Percentiles rank a stretch among this genome's conserved stretches.
Evolutionary conservation across 108 stramenopile species (phyloP).

Genomic region (Parietichytrium sp.): DNA sequence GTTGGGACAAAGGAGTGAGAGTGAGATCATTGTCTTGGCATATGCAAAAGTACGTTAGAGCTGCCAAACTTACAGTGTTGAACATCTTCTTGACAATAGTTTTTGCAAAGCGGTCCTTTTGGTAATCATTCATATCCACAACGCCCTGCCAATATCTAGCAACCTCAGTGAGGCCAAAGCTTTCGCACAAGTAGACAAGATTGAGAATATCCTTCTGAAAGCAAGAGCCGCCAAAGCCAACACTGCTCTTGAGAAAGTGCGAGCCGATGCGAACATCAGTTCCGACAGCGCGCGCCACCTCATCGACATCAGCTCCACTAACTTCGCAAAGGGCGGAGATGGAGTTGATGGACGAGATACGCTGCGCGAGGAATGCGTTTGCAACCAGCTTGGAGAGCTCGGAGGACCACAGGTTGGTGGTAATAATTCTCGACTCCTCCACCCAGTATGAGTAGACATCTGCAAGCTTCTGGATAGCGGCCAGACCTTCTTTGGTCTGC

Average conservation of each 20-base stretch:
- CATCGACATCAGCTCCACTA: constrained; percentile 91
- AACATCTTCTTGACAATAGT: constrained; percentile 94
- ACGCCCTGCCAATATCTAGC: constrained; percentile 99
- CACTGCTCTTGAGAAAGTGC: constrained; percentile 91
- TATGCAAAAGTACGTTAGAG: too few relatives aligned
- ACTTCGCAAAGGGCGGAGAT: constrained; percentile 98
- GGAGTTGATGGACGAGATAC: constrained; percentile 97
- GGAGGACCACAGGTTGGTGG: constrained; percentile 97
- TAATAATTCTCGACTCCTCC: constrained; percentile 85
- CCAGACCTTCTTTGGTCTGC: constrained; percentile 81
- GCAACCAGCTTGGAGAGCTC: constrained; percentile 98
- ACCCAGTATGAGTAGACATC: constrained; percentile 76
- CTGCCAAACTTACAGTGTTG: constrained; percentile 98
- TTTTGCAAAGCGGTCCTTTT: constrained; percentile 95
- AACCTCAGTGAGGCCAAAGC: constrained; percentile 89
- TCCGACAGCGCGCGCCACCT: constrained; percentile 93
- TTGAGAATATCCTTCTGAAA: constrained; percentile 99
- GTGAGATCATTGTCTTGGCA: too few relatives aligned
- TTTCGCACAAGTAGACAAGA: constrained; percentile 97
- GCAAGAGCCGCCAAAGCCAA: constrained; percentile 96
- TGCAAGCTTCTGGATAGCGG: constrained; percentile 56
- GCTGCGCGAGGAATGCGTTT: constrained; percentile 98
- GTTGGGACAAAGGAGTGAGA: too few relatives aligned
- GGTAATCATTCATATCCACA: constrained; percentile 97
- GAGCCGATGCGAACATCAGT: constrained; percentile 95